phyloP scores from a whole-genome alignment of 768 basidiomycete species.

The Termitomyces sp. region DNA sequence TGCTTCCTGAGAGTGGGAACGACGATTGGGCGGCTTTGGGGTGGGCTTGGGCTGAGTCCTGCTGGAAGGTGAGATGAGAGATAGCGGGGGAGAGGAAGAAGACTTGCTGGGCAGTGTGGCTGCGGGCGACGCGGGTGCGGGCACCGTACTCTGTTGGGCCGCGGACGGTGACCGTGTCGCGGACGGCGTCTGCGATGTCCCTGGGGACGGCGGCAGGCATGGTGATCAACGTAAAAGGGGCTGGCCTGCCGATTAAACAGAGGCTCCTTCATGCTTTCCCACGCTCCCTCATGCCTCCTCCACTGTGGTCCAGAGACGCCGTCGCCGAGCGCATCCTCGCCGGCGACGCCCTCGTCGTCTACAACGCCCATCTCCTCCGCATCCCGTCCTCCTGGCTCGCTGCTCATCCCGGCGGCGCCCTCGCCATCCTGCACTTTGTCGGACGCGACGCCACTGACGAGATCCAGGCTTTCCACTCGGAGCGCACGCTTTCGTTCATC shows the following conservation, averaged over 20 bases:
- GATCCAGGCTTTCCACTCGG: constrained; percentile 85
- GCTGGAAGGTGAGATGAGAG: constrained; percentile 12
- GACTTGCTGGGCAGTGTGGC: constrained; percentile 53
- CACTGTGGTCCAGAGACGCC: constrained; percentile 37
- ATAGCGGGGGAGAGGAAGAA: constrained; percentile 11
- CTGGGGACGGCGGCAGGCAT: constrained; percentile 30
- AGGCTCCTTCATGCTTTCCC: background rate
- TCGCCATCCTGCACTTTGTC: constrained; percentile 91
- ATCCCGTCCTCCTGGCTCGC: constrained; percentile 77
- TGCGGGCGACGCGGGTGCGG: constrained; percentile 52
- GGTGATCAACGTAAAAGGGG: constrained; percentile 39
- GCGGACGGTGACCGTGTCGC: constrained; percentile 63
- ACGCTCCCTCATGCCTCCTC: constrained; percentile 7
- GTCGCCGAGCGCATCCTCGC: constrained; percentile 69
- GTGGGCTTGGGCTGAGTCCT: constrained; percentile 12
- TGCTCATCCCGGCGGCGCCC: constrained; percentile 84
- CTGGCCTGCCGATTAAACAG: too few relatives aligned
- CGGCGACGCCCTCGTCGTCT: constrained; percentile 76
- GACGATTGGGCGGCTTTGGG: constrained; percentile 31
- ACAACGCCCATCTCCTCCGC: constrained; percentile 56
- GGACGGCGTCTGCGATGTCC: constrained; percentile 60
- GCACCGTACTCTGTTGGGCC: constrained; percentile 31
- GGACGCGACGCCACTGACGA: constrained; percentile 95
- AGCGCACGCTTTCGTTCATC: too few relatives aligned
- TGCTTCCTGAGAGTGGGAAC: constrained; percentile 45